phyloP scores from a whole-genome alignment of 1,139 yeast genomes.

The Hanseniaspora gamundiae region DNA sequence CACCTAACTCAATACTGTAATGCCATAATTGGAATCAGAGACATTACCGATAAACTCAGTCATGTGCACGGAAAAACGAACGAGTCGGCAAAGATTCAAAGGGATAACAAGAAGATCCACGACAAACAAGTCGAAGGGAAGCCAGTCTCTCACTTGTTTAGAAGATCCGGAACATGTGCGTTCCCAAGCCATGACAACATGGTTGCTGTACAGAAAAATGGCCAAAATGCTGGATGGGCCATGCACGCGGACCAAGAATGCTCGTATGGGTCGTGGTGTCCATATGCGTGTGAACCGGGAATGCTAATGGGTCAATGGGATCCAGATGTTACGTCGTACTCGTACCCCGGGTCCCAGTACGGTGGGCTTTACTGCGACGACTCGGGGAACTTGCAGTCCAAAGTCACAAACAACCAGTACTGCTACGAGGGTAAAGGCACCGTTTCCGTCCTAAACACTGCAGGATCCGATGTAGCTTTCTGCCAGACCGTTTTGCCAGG shows the following conservation, averaged over 20 bases:
- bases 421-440: constrained; percentile 73
- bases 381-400: constrained; percentile 56
- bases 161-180: constrained; percentile 38
- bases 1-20: constrained; percentile 4
- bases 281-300: constrained; percentile 83
- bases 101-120: constrained; percentile 5
- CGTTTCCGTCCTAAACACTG: constrained; percentile 45
- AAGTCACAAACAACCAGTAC: constrained; percentile 44
- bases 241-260: constrained; percentile 68
- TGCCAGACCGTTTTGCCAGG: constrained; percentile 93
- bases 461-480: constrained; percentile 52
- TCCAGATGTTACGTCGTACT: constrained; percentile 41
- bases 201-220: constrained; percentile 49
- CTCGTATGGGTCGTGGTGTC: constrained; percentile 65
- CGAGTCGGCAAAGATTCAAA: background rate
- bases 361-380: constrained; percentile 73
- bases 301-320: constrained; percentile 75
- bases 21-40: background rate
- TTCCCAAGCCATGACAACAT: constrained; percentile 59
- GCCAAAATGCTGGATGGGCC: constrained; percentile 77
- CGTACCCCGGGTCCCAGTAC: constrained; percentile 59
- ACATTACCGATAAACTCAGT: background rate
- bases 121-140: constrained; percentile 17
- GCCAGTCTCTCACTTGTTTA: constrained; percentile 16
- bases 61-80: constrained; percentile 10